phyloP scores from a whole-genome alignment of 2,329 filamentous ascomycete genomes.

The Raffaelea albimanens region DNA sequence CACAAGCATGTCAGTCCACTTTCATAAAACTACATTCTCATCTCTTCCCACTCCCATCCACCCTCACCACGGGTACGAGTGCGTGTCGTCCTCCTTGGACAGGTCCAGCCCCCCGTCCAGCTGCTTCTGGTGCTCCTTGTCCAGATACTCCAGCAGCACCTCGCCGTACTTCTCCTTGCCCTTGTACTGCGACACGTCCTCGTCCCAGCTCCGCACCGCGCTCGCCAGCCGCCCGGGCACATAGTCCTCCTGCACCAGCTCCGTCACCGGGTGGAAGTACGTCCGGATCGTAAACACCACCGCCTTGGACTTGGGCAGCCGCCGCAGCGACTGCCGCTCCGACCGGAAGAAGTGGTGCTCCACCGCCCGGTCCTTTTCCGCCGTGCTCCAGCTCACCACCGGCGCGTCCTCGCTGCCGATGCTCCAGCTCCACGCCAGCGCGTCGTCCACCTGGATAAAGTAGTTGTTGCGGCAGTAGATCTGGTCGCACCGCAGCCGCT shows the following conservation, averaged over 20 bases:
- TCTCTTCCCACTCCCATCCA: not conserved
- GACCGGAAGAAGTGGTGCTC: constrained; percentile 68
- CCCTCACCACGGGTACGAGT: constrained; percentile 50
- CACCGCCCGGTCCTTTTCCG: constrained; percentile 64
- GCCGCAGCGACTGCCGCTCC: constrained; percentile 60
- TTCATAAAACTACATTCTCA: not conserved
- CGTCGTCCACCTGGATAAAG: constrained; percentile 78
- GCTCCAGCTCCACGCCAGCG: constrained; percentile 64
- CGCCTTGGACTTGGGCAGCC: constrained; percentile 48
- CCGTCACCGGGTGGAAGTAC: constrained; percentile 64
- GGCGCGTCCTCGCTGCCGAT: constrained; percentile 64
- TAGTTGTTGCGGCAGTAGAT: constrained; percentile 66
- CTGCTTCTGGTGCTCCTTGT: constrained; percentile 65
- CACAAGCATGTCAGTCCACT: too few relatives aligned
- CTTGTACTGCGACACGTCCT: constrained; percentile 69
- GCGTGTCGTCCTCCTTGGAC: constrained; percentile 48
- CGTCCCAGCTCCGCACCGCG: constrained; percentile 72
- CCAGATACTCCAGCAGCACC: constrained; percentile 67
- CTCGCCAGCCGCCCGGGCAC: constrained; percentile 72
- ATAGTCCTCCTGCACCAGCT: constrained; percentile 60
- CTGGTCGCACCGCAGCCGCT: constrained; percentile 57
- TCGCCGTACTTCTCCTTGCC: constrained; percentile 65
- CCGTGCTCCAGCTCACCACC: constrained; percentile 62
- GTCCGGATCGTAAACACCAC: constrained; percentile 71
- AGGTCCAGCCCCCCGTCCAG: constrained; percentile 55